Conservation (phyloP, 2,329 filamentous ascomycete genomes). For the Lasiodiplodia gonubiensis region DNA sequence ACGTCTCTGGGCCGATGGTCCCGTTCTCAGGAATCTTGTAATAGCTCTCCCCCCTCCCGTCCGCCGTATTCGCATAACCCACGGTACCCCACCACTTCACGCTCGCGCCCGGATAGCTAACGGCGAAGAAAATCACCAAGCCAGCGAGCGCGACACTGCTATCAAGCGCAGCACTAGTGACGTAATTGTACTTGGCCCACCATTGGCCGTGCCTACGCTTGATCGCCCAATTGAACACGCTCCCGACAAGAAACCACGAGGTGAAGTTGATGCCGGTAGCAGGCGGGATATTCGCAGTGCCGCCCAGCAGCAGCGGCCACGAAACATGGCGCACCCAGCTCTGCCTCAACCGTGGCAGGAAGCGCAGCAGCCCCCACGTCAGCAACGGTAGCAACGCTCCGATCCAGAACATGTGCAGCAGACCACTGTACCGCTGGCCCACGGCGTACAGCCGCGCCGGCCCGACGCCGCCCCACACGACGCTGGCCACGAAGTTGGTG, state of each 20-base stretch:
- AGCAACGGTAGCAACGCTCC: constrained; percentile 66
- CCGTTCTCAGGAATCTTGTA: constrained; percentile 7
- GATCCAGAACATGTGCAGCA: constrained; percentile 75
- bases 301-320: constrained; percentile 34
- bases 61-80: constrained; percentile 53
- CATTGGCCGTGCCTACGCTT: constrained; percentile 69
- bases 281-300: constrained; percentile 56
- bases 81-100: constrained; percentile 69
- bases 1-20: background rate
- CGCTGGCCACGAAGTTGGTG: constrained; percentile 71
- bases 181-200: constrained; percentile 81
- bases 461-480: constrained; percentile 69
- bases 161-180: constrained; percentile 74
- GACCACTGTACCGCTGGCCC: constrained; percentile 64
- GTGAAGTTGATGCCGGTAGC: constrained; percentile 74
- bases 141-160: constrained; percentile 70
- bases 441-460: constrained; percentile 71
- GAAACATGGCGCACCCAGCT: constrained; percentile 71
- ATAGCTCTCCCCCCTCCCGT: constrained; percentile 40
- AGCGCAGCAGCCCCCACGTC: constrained; percentile 67
- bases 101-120: constrained; percentile 64
- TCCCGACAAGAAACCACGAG: constrained; percentile 71
- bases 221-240: constrained; percentile 71
- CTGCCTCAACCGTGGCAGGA: constrained; percentile 67
- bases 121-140: constrained; percentile 71